phyloP scores from a whole-genome alignment of 2,329 filamentous ascomycete genomes.

The Arthrobotrys musiformis region DNA sequence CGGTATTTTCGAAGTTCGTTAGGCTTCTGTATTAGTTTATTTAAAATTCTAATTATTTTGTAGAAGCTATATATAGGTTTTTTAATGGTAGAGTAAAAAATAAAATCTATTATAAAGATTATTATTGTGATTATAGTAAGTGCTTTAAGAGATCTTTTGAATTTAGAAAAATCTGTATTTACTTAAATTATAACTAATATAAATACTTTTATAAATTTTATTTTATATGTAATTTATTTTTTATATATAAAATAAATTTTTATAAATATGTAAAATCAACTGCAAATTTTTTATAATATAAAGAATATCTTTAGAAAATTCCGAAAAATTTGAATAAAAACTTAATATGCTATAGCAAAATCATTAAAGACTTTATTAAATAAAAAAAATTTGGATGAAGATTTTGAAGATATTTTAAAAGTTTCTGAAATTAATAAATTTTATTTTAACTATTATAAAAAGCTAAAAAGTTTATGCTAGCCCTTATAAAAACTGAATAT shows the following conservation, averaged over 20 bases:
- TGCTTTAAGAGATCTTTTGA: background rate
- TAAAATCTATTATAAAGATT: background rate
- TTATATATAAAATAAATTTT: constrained; percentile 2
- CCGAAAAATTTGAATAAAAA: background rate
- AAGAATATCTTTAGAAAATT: constrained; percentile 12
- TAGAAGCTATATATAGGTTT: background rate
- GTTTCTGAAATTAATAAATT: background rate
- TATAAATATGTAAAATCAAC: background rate
- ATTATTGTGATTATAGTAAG: background rate
- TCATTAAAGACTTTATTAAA: background rate
- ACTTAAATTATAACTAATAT: background rate
- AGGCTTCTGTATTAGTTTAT: background rate
- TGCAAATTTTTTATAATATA: background rate
- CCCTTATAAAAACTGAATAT: background rate
- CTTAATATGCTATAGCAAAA: background rate
- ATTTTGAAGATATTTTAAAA: background rate
- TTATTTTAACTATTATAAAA: background rate
- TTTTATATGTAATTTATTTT: background rate
- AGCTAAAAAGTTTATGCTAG: background rate
- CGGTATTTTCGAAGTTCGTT: too few species aligned
- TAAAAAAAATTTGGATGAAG: background rate
- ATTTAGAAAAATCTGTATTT: background rate
- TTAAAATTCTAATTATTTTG: background rate
- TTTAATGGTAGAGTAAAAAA: background rate
- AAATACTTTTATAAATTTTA: background rate